Evolutionary conservation across 2,329 filamentous ascomycete genomes (phyloP).

Genomic region (Colletotrichum camelliae): DNA sequence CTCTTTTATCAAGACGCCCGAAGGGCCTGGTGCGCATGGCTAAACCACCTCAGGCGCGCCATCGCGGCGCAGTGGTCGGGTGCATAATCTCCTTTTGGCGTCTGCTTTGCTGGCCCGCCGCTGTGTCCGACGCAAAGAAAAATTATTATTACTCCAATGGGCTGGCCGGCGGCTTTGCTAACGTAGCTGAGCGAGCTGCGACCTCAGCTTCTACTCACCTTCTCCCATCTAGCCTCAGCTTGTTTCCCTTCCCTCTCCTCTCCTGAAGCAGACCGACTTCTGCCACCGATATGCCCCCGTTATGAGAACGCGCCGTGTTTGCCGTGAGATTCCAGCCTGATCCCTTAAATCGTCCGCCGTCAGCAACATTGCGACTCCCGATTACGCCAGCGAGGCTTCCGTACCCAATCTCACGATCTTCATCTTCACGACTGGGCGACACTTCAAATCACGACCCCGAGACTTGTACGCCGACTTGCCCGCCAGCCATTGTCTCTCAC

Average conservation of each 20-base stretch:
- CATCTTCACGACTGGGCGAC: background rate
- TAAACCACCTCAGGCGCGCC: constrained; percentile 5
- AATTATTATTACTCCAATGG: background rate
- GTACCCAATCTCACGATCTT: background rate
- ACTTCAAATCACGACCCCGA: background rate
- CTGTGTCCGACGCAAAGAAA: background rate
- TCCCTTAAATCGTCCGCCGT: background rate
- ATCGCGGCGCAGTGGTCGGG: constrained; percentile 6
- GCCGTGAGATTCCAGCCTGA: background rate
- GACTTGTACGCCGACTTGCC: background rate
- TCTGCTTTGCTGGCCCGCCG: background rate
- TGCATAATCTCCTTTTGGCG: constrained; percentile 7
- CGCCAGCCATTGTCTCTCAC: background rate
- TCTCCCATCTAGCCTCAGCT: background rate
- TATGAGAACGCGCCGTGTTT: background rate
- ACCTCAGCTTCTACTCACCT: background rate
- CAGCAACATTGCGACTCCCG: background rate
- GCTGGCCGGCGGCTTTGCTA: background rate
- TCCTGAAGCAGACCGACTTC: background rate
- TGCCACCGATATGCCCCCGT: background rate
- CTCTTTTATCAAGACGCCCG: background rate
- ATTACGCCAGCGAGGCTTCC: background rate
- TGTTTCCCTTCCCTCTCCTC: background rate
- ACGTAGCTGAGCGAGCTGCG: background rate
- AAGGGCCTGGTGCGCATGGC: background rate